phyloP scores from a whole-genome alignment of 306 rosid genomes.

The Acacia melanoxylon region DNA sequence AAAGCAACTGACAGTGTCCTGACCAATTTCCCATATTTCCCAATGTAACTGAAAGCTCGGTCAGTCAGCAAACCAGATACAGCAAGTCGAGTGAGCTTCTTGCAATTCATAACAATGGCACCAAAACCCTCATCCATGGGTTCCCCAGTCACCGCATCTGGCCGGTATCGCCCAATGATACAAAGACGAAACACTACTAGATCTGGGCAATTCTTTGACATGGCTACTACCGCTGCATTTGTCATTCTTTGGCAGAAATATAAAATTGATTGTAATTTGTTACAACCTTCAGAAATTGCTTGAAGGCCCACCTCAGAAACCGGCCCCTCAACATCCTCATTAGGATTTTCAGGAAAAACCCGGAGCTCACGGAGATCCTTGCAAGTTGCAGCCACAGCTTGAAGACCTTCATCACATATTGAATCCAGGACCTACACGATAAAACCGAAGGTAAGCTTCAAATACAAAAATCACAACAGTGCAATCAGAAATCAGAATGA shows the following conservation, averaged over 20 bases:
- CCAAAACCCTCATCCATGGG: slow-evolving; percentile 96
- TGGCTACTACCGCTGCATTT: slow-evolving; percentile 71
- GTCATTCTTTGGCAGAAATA: slow-evolving; percentile 84
- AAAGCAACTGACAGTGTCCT: slow-evolving; percentile 88
- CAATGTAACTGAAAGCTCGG: slow-evolving; percentile 66
- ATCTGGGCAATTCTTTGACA: slow-evolving; percentile 81
- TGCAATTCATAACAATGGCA: slow-evolving; percentile 88
- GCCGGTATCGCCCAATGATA: slow-evolving; percentile 70
- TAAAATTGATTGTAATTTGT: slow-evolving; percentile 62
- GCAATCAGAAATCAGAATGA: not conserved
- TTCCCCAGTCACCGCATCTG: slow-evolving; percentile 56
- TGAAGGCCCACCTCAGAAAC: slow-evolving; percentile 75
- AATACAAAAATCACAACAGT: not conserved
- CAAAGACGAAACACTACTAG: slow-evolving; percentile 79
- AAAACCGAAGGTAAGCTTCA: slow-evolving; percentile 25
- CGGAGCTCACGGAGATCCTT: slow-evolving; percentile 78
- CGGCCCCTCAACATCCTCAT: slow-evolving; percentile 66
- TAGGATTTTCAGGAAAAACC: slow-evolving; percentile 63
- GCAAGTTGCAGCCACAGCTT: slow-evolving; percentile 82
- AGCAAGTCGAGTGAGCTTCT: slow-evolving; percentile 86
- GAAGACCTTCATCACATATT: slow-evolving; percentile 81
- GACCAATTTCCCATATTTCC: slow-evolving; percentile 67
- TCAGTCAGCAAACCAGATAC: slow-evolving; percentile 81
- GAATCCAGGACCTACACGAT: slow-evolving; percentile 71
- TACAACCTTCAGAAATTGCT: slow-evolving; percentile 81